phyloP scores from a whole-genome alignment of 768 basidiomycete genomes.

The Naganishia vishniacii region DNA sequence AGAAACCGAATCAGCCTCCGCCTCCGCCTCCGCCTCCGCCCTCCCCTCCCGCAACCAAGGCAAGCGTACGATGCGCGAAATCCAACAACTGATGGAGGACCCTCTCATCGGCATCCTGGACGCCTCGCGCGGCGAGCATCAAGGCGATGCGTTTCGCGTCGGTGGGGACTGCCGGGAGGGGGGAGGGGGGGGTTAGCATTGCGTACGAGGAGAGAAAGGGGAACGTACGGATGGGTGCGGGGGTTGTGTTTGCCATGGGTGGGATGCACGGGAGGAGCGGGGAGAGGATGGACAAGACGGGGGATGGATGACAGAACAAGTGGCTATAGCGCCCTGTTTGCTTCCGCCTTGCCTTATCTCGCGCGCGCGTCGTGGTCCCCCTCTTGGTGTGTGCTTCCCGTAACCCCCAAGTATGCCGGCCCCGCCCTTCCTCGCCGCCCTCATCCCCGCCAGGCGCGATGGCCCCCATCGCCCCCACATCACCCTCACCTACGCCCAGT shows the following conservation, averaged over 20 bases:
- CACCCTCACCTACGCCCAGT: slow-evolving; percentile 53
- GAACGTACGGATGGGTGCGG: not conserved
- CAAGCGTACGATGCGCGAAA: slow-evolving; percentile 50
- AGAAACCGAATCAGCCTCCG: too few species aligned
- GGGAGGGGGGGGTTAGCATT: not conserved
- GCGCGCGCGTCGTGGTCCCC: not conserved
- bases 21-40: too few species aligned
- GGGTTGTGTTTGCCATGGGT: slow-evolving; percentile 4
- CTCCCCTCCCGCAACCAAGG: too few species aligned
- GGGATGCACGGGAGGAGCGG: too few species aligned
- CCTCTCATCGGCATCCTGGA: slow-evolving; percentile 51
- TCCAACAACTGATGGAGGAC: slow-evolving; percentile 52
- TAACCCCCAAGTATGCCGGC: not conserved
- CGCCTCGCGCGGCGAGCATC: slow-evolving; percentile 50
- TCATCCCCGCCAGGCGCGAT: not conserved
- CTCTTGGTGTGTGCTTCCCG: not conserved
- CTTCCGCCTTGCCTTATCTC: not conserved
- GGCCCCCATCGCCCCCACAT: slow-evolving; percentile 38
- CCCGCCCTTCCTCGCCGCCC: slow-evolving; percentile 6
- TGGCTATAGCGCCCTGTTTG: too few species aligned
- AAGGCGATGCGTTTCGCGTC: slow-evolving; percentile 51
- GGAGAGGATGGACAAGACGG: too few species aligned
- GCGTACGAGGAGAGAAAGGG: not conserved
- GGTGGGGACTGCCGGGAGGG: slow-evolving; percentile 50
- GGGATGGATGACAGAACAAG: too few species aligned